Evolutionary conservation across 2,329 filamentous ascomycete species (phyloP), one percentile per base, ranked within the genome.

Genomic region (Aspergillus jensenii): DNA sequence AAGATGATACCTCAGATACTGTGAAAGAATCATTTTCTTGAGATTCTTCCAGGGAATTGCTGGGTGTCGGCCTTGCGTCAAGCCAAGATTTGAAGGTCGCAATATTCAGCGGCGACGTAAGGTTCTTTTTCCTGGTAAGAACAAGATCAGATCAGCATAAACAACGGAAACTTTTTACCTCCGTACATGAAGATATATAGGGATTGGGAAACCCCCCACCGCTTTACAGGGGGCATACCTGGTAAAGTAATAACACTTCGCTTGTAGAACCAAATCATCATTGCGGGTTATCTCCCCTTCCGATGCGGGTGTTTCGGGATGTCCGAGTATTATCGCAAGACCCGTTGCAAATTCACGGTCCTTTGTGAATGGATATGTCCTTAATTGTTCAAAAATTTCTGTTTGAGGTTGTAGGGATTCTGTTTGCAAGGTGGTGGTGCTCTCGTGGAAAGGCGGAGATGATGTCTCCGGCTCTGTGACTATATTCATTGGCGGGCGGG

Each of bases 1-100:
- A 45, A 27, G 56, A 45, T 15, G 58, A 33, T 9, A 54, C 48
- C 51, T 45, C 37, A 31, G 52, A 19, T 15, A 61, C 54, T 14
- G 53, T 50, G 37, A 56, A 48, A 33, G 59, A 17, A 21, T 61
- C 48, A 7, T 45, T 27, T 41, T 52, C 50, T 37, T 56, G 45
- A 12, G 39, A 15, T 35, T 40, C 58, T 48, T 47, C 59, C 35
- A 52, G 52, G 51, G 57, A 40, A 31, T 35, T 40, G 25, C 41
- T 44, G 43, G 52, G 54, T 52, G 40, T 37, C 40, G 55, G 47
- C 58, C 58, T 56, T 31, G 64, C 56, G 46, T 57, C 48, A 48
- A 87, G 74, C 85, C 90, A 92, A 33, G 78, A 71, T 69, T 87
- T 87, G 76, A 93, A 95, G 51, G 76, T 76, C 53, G 84, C 76